Base-by-base conservation (phyloP, 2,329 filamentous ascomycete genomes). In the Fusarium solani-melongenae region DNA sequence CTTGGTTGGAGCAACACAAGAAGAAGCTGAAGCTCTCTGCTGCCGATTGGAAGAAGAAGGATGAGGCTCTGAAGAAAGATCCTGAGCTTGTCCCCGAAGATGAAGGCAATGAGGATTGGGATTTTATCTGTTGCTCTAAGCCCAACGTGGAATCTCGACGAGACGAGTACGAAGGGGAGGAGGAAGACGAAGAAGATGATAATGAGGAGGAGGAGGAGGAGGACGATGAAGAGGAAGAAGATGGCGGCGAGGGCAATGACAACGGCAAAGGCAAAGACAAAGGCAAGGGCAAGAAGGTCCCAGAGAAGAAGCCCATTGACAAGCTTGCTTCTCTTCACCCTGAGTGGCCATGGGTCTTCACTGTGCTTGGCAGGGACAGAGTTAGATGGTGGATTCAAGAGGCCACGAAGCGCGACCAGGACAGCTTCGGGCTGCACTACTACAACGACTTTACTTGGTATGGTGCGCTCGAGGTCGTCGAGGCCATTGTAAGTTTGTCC, bases 391-490 rank as follows among this genome's bases (percentile, higher is more conserved):
- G 77, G 76, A 5, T 39, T 2, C 62, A 66, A 10, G 77, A 78
- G 31, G 53, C 64, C 17, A 24, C 62, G 38, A 77, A 78, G 44
- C 68, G 67, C 17, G 71, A 77, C 57, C 84, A 82, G 2, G 84
- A 87, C 56, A 68, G 67, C 39, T 86, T 87, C 46, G 20, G 20
- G 8, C 83, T 87, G 82, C 78, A 85, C 72, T 82, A 82, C 3
- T 86, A 80, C 74, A 87, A 86, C 60, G 83, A 86, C 67, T 83
- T 83, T 55, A 73, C 60, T 6, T 77, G 66, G 5, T 86, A 84
- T 51, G 85, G 85, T 2, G 60, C 77, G 9, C 46, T 87, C 0
- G 84, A 88, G 76, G 71, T 84, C 0, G 27, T 86, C 6, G 79
- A 87, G 73, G 87, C 87, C 60, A 60, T 74, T 3, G 75, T 73